Evolutionary conservation across 495 filamentous ascomycete species (phyloP), one percentile per base, ranked within the genome.

Genomic region (Friedmanniomyces endolithicus): DNA sequence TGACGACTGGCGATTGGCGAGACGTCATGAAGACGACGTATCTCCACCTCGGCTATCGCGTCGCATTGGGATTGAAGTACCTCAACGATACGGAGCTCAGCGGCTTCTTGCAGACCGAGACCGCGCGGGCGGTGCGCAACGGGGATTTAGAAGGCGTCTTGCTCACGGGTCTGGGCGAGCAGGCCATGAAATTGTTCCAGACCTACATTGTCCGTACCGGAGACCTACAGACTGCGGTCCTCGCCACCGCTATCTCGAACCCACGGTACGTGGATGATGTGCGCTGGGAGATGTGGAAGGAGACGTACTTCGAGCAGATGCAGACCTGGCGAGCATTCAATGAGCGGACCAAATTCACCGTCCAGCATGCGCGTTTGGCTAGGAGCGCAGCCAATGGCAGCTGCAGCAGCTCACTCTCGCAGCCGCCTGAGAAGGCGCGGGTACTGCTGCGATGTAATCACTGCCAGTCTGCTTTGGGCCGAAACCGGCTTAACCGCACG

Each of bases 91-190:
- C 80, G 0, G 78, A 85, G 44, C 77, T 98, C 6, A 84, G 80
- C 1, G 65, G 68, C 9, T 96, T 89, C 76, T 69, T 97, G 29
- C 69, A 78, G 11, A 65, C 74, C 12, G 76, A 81, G 39, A 82
- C 83, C 0, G 62, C 72, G 11, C 76, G 78, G 24, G 82, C 80
- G 24, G 82, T 88, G 52, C 72, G 72, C 9, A 76, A 81, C 27
- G 94, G 94, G 41, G 83, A 95, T 63, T 81, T 95, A 49, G 87
- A 94, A 68, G 92, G 89, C 16, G 78, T 96, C 44, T 75, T 94
- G 9, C 76, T 98, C 3, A 92, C 92, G 0, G 92, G 92, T 17
- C 81, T 97, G 53, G 81, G 79, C 0, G 82, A 90, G 56, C 72
- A 76, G 31, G 79, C 86, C 23, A 81, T 94, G 53, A 84, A 89